These are phyloP conservation scores for Salix suchowensis DNA, from an alignment of 345 rosid species.

Conservation along the genomic window DNA sequence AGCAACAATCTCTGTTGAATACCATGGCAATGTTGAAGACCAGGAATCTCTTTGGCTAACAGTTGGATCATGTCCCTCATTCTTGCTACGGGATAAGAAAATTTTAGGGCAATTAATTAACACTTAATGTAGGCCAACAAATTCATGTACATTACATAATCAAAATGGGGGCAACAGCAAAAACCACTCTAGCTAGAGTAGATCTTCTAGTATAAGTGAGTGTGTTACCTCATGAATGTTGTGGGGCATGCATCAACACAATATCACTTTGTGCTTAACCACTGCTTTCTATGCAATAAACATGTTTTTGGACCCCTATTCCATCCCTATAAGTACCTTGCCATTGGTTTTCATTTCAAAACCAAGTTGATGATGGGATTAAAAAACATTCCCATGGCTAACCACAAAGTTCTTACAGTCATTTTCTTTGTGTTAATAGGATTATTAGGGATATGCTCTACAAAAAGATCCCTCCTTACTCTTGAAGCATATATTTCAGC, in stretches of 20 bases:
- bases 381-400: slow-evolving; percentile 2
- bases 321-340: slow-evolving; percentile 16
- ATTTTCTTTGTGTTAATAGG: slow-evolving; percentile 3
- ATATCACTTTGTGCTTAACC: background rate
- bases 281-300: background rate
- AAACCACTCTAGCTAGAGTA: slow-evolving; percentile 17
- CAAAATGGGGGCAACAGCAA: slow-evolving; percentile 35
- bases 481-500: slow-evolving; percentile 1
- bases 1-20: too few species aligned
- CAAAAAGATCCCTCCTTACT: slow-evolving; percentile 7
- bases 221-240: background rate
- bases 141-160: background rate
- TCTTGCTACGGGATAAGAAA: background rate
- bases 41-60: too few species aligned
- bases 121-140: background rate
- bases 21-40: too few species aligned
- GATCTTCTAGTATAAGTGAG: background rate
- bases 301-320: slow-evolving; percentile 1
- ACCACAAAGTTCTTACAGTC: background rate
- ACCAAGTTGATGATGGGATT: background rate
- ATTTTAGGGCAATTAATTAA: background rate
- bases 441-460: slow-evolving; percentile 7
- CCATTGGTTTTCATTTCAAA: background rate
- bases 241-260: background rate
- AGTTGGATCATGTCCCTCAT: background rate